phyloP scores from a whole-genome alignment of 2,329 filamentous ascomycete species.

The Aspergillus phoenicis region DNA sequence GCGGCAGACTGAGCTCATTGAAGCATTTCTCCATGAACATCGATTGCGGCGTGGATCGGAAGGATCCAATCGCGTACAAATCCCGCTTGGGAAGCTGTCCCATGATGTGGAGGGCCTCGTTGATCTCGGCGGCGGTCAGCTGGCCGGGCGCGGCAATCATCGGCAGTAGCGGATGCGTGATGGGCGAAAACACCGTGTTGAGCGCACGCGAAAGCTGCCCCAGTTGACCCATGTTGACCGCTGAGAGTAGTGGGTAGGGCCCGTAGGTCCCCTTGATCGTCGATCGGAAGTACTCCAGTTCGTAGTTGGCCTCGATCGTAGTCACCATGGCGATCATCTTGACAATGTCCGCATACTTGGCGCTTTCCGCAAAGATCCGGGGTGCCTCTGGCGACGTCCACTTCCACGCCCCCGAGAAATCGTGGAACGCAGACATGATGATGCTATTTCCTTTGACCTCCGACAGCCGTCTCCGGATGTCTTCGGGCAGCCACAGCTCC shows the following conservation, averaged over 20 bases:
- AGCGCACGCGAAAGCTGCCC: conserved; percentile 81
- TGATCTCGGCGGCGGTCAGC: conserved; percentile 83
- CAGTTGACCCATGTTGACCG: conserved; percentile 84
- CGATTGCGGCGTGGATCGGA: conserved; percentile 72
- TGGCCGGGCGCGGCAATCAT: conserved; percentile 85
- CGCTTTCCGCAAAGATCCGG: conserved; percentile 70
- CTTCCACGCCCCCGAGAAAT: conserved; percentile 81
- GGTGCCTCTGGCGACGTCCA: conserved; percentile 77
- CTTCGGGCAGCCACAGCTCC: conserved; percentile 81
- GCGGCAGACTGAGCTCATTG: conserved; percentile 81
- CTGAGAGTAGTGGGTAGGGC: conserved; percentile 73
- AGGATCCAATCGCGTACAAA: conserved; percentile 77
- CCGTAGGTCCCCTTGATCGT: conserved; percentile 68
- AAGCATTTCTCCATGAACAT: conserved; percentile 86
- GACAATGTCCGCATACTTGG: conserved; percentile 78
- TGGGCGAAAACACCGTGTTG: conserved; percentile 84
- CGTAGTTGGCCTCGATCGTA: conserved; percentile 83
- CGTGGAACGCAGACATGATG: conserved; percentile 90
- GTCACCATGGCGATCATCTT: conserved; percentile 88
- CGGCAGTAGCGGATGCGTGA: conserved; percentile 81
- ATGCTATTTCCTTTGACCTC: conserved; percentile 74
- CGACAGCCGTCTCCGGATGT: conserved; percentile 68
- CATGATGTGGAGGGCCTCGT: conserved; percentile 74
- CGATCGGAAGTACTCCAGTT: conserved; percentile 85
- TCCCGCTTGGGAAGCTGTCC: conserved; percentile 78